phyloP scores from a whole-genome alignment of 2,329 filamentous ascomycete genomes.

The Fusarium haematococcum region DNA sequence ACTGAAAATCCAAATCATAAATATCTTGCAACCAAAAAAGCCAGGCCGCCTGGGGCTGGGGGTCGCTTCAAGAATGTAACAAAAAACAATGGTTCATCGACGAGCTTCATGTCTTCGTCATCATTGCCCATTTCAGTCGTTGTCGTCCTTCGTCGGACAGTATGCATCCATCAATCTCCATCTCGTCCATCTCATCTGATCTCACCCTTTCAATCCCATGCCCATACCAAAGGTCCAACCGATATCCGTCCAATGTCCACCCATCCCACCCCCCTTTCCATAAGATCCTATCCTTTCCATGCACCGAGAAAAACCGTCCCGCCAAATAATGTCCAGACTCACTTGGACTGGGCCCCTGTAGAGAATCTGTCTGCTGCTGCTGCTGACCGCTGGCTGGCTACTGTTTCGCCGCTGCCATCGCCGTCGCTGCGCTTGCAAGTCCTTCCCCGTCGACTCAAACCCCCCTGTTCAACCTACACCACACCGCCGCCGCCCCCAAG shows the following conservation, averaged over 20 bases:
- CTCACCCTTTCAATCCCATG: slow-evolving; percentile 10
- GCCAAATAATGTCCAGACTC: slow-evolving; percentile 37
- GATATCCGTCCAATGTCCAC: neutral
- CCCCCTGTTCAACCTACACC: slow-evolving; percentile 8
- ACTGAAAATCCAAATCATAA: slow-evolving; percentile 24
- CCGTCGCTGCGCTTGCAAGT: slow-evolving; percentile 24
- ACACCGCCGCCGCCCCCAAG: slow-evolving; percentile 15
- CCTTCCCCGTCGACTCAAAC: neutral
- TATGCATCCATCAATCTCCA: slow-evolving; percentile 33
- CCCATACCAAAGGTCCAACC: slow-evolving; percentile 4
- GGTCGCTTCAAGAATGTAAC: slow-evolving; percentile 38
- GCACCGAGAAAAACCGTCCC: slow-evolving; percentile 10
- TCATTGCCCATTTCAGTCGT: slow-evolving; percentile 44
- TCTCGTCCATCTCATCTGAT: slow-evolving; percentile 1
- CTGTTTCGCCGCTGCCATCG: slow-evolving; percentile 34
- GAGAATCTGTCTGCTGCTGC: slow-evolving; percentile 38
- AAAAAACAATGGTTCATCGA: slow-evolving; percentile 41
- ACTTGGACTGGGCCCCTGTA: slow-evolving; percentile 42
- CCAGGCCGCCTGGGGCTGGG: slow-evolving; percentile 42
- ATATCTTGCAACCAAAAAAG: slow-evolving; percentile 36
- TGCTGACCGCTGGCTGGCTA: slow-evolving; percentile 24
- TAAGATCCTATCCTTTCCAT: slow-evolving; percentile 1
- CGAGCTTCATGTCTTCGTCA: slow-evolving; percentile 43
- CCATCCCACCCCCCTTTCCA: slow-evolving; percentile 5
- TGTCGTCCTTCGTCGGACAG: slow-evolving; percentile 29